Percentiles rank a stretch among this genome's conserved stretches.
Conservation (phyloP, 176 grass and related monocot species). For the Oryza punctata region DNA sequence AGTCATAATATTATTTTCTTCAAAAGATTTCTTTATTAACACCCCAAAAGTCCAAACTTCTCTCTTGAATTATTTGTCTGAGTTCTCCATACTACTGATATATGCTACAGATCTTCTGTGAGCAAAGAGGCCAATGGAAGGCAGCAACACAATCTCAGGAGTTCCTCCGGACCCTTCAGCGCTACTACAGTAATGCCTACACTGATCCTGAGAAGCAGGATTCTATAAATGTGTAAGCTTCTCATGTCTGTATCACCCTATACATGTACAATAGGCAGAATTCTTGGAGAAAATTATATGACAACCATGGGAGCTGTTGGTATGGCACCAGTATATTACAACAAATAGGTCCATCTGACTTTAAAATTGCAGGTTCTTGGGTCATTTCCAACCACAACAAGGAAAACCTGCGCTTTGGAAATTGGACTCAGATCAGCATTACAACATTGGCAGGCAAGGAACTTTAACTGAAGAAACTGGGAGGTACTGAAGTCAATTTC, state of each 20-base stretch:
- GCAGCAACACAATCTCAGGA: constrained; percentile 95
- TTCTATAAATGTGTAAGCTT: constrained; percentile 97
- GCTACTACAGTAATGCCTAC: constrained; percentile 96
- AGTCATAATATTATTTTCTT: neutral
- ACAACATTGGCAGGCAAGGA: constrained; percentile 80
- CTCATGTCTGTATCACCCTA: constrained; percentile 16
- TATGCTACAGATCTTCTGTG: constrained; percentile 82
- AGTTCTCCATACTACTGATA: constrained; percentile 17
- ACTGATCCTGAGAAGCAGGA: constrained; percentile 96
- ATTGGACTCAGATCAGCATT: constrained; percentile 93
- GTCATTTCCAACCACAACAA: constrained; percentile 92
- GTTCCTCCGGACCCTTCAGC: constrained; percentile 89
- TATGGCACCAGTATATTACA: constrained; percentile 16
- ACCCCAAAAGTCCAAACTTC: neutral
- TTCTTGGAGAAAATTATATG: neutral
- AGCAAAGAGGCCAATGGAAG: constrained; percentile 94
- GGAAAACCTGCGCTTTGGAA: constrained; percentile 92
- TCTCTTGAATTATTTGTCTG: constrained; percentile 13
- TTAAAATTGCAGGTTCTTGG: constrained; percentile 68
- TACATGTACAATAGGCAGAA: neutral
- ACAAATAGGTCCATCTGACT: neutral
- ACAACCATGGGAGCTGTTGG: constrained; percentile 16
- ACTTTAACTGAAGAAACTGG: constrained; percentile 57
- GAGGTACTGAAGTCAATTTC: constrained; percentile 49
- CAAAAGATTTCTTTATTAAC: neutral